Percentiles rank a stretch among this genome's conserved stretches.
Conservation (phyloP, 1,284 basidiomycete genomes). For the Retiboletus flavoniger region DNA sequence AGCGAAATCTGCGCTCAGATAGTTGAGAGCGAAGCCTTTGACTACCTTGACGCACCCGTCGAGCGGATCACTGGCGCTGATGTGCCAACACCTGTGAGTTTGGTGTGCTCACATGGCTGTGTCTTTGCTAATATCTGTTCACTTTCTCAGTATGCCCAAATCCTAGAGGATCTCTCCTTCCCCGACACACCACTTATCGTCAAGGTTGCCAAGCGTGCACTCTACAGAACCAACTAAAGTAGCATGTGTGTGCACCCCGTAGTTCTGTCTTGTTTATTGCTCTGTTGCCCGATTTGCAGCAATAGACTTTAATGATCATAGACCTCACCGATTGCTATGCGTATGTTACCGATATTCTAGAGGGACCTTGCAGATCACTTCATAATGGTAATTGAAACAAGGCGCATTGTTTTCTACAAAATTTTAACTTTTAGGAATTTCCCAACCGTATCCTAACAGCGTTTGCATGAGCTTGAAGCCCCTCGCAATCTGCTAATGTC, state of each 20-base stretch:
- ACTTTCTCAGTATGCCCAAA: slow-evolving; percentile 74
- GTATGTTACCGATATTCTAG: slow-evolving; percentile 19
- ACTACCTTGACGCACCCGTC: slow-evolving; percentile 96
- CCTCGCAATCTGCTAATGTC: slow-evolving; percentile 92
- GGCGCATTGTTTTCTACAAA: background rate
- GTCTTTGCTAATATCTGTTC: background rate
- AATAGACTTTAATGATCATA: slow-evolving; percentile 23
- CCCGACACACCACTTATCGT: slow-evolving; percentile 84
- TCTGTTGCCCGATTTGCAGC: slow-evolving; percentile 13
- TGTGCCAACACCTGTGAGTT: slow-evolving; percentile 92
- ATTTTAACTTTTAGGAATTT: slow-evolving; percentile 4
- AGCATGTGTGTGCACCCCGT: slow-evolving; percentile 26
- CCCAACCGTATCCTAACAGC: slow-evolving; percentile 72
- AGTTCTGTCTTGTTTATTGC: slow-evolving; percentile 10
- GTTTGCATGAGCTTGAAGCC: slow-evolving; percentile 92
- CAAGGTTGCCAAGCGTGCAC: slow-evolving; percentile 90
- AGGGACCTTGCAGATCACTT: slow-evolving; percentile 8
- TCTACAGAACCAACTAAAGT: slow-evolving; percentile 88
- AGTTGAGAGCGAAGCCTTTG: slow-evolving; percentile 93
- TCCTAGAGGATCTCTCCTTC: slow-evolving; percentile 88
- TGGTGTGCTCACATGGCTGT: background rate
- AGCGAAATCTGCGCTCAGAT: slow-evolving; percentile 98
- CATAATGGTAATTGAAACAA: background rate
- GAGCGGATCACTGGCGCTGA: slow-evolving; percentile 98
- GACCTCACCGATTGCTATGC: slow-evolving; percentile 16